phyloP scores from a whole-genome alignment of 1,284 basidiomycete genomes.

The Marasmius oreades region DNA sequence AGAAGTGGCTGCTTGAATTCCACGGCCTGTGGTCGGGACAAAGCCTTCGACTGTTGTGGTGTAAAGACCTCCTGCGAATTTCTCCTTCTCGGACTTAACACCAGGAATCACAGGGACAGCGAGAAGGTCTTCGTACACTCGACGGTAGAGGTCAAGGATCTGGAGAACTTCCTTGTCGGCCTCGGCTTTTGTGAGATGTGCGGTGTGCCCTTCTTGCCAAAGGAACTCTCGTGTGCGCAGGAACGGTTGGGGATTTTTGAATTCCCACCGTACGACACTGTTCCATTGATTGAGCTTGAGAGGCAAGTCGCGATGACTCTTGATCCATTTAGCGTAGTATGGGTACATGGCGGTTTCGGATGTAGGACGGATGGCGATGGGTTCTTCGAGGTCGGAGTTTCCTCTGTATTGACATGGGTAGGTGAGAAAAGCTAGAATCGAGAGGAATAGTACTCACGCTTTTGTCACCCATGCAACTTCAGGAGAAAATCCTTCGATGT shows the following conservation, averaged over 20 bases:
- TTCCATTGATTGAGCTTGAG: conserved; percentile 99
- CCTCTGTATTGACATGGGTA: conserved; percentile 49
- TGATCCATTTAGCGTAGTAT: conserved; percentile 98
- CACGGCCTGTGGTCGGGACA: conserved; percentile 94
- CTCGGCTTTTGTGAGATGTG: conserved; percentile 84
- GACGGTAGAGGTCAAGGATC: conserved; percentile 94
- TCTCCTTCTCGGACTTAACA: conserved; percentile 98
- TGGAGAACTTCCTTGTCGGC: conserved; percentile 90
- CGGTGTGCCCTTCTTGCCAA: conserved; percentile 99
- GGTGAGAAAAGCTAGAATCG: background rate
- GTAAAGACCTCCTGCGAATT: conserved; percentile 97
- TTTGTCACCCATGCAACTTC: conserved; percentile 99
- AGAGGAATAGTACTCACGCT: conserved; percentile 63
- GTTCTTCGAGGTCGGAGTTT: conserved; percentile 91
- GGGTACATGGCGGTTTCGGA: conserved; percentile 26
- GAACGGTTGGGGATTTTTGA: conserved; percentile 99
- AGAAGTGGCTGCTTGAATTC: conserved; percentile 97
- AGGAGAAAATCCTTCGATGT: conserved; percentile 99
- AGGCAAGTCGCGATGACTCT: conserved; percentile 95
- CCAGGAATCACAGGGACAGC: conserved; percentile 97
- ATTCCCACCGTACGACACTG: conserved; percentile 98
- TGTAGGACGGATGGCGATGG: conserved; percentile 73
- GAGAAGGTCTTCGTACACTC: conserved; percentile 96
- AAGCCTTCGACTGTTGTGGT: conserved; percentile 99
- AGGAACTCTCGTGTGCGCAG: conserved; percentile 98